Conservation (phyloP, 257 asterid species). For the Cynanchum wilfordii region DNA sequence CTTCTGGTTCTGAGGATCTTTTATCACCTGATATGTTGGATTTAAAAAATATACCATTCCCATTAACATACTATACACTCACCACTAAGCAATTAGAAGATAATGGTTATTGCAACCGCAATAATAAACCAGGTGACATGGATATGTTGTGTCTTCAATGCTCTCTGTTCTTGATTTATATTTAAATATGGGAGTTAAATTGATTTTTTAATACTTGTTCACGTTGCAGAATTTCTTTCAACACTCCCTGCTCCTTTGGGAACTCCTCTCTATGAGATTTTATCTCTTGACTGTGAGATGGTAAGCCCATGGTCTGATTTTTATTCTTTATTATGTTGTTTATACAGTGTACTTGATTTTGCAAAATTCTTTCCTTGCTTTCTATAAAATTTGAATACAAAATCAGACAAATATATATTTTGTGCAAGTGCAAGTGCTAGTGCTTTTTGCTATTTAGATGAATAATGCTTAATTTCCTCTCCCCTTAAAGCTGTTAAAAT, state of each 20-base stretch:
- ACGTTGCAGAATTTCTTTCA: conserved; percentile 58
- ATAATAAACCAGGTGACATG: conserved; percentile 46
- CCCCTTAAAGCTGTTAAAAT: not conserved
- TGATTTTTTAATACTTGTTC: not conserved
- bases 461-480: not conserved
- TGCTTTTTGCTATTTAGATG: not conserved
- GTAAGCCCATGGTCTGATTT: conserved; percentile 31
- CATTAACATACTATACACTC: conserved; percentile 71
- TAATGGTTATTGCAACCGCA: conserved; percentile 55
- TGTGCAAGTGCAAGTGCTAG: not conserved
- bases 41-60: conserved; percentile 59
- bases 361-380: not conserved
- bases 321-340: not conserved
- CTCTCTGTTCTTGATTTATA: not conserved
- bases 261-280: conserved; percentile 52
- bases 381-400: not conserved
- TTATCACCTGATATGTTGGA: conserved; percentile 35
- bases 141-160: not conserved
- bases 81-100: conserved; percentile 77
- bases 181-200: not conserved
- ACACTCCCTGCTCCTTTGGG: conserved; percentile 79
- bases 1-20: conserved; percentile 27
- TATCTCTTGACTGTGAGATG: conserved; percentile 97
- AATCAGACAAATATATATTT: not conserved
- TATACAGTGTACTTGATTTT: not conserved